Percentiles rank a stretch among this genome's conserved stretches.
These are phyloP conservation scores for Leishmania martiniquensis DNA, from an alignment of 208 protist genomes.

Conservation along the genomic window DNA sequence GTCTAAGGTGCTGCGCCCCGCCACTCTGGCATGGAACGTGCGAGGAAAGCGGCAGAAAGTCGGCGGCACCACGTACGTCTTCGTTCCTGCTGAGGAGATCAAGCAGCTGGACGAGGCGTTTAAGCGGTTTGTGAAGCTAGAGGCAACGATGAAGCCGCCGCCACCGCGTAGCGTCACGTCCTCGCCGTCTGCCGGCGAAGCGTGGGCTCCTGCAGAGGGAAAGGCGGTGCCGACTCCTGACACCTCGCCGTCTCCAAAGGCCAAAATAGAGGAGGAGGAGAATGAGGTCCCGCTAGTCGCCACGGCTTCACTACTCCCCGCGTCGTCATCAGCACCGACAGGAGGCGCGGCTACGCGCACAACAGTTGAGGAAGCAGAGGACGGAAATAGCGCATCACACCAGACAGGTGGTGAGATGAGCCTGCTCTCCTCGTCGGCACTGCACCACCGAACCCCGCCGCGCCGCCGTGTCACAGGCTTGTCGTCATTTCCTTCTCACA, in stretches of 20 bases:
- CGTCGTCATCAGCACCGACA: neutral
- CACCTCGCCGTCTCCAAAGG: neutral
- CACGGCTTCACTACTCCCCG: neutral
- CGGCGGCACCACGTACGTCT: conserved; percentile 46
- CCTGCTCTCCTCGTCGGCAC: neutral
- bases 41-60: conserved; percentile 51
- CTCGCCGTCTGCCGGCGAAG: neutral
- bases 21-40: conserved; percentile 66
- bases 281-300: neutral
- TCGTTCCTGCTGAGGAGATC: conserved; percentile 61
- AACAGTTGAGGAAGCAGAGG: neutral
- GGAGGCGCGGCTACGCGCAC: neutral
- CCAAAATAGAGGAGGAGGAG: neutral
- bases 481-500: conserved; percentile 30
- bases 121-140: conserved; percentile 54
- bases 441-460: neutral
- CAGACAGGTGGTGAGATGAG: conserved; percentile 2
- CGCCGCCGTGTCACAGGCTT: neutral
- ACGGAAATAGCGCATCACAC: conserved; percentile 2
- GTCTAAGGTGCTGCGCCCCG: conserved; percentile 58
- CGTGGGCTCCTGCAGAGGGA: neutral
- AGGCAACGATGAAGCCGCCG: conserved; percentile 34
- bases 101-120: conserved; percentile 65
- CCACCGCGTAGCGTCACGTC: neutral
- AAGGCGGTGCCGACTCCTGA: neutral